Evolutionary conservation across 2,329 filamentous ascomycete species (phyloP).

Genomic region (Penicillium sp.): DNA sequence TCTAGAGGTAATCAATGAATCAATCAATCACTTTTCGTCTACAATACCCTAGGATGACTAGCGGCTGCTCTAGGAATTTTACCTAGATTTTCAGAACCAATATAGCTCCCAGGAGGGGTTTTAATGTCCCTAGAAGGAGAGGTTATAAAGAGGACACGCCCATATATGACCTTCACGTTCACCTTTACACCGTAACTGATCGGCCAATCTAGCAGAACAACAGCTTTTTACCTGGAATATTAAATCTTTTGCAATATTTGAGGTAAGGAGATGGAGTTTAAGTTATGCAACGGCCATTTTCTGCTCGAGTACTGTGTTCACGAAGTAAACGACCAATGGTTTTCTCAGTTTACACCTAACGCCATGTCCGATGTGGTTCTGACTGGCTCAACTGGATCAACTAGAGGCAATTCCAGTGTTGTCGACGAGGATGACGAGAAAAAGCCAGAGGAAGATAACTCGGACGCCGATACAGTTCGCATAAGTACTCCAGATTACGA

Average conservation of each 20-base stretch:
- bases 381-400: conserved; percentile 4
- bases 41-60: too few relatives aligned
- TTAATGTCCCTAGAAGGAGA: conserved; percentile 6
- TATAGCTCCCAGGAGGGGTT: too few relatives aligned
- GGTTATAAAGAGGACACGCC: conserved; percentile 4
- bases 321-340: too few relatives aligned
- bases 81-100: too few relatives aligned
- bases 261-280: conserved; percentile 7
- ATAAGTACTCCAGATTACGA: too few relatives aligned
- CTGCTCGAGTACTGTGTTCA: conserved; percentile 4
- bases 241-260: conserved; percentile 5
- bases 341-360: conserved; percentile 5
- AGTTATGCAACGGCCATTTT: conserved; percentile 3
- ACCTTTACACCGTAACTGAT: conserved; percentile 7
- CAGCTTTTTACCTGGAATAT: conserved; percentile 5
- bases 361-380: conserved; percentile 7
- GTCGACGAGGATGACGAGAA: conserved; percentile 7
- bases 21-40: too few relatives aligned
- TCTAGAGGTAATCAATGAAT: too few relatives aligned
- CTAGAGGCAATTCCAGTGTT: conserved; percentile 6
- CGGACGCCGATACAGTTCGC: too few relatives aligned
- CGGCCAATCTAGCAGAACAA: conserved; percentile 8
- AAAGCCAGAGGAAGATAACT: too few relatives aligned
- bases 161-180: conserved; percentile 8
- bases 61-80: too few relatives aligned